Evolutionary conservation across 2,329 filamentous ascomycete genomes (phyloP).

Genomic region (Nemania sp.): DNA sequence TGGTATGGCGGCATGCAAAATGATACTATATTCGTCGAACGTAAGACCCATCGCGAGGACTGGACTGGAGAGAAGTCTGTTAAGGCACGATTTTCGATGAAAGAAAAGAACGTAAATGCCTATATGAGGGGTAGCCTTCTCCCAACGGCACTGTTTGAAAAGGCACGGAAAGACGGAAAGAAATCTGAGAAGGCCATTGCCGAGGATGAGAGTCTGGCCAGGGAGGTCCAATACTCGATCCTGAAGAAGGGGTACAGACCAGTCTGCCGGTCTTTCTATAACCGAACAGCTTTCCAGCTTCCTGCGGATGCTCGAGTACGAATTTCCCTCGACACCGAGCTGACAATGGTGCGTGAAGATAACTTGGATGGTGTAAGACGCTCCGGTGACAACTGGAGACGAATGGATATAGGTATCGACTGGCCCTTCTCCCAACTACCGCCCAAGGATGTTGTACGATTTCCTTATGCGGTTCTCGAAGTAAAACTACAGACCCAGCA

Average conservation of each 20-base stretch:
- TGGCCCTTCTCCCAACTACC: slow-evolving; percentile 93
- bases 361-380: slow-evolving; percentile 85
- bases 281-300: slow-evolving; percentile 96
- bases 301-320: slow-evolving; percentile 95
- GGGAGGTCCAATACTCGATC: slow-evolving; percentile 93
- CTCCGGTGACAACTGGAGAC: slow-evolving; percentile 90
- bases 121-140: slow-evolving; percentile 88
- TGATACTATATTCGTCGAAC: slow-evolving; percentile 95
- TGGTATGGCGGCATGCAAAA: slow-evolving; percentile 98
- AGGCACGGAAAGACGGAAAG: slow-evolving; percentile 94
- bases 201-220: slow-evolving; percentile 88
- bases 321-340: slow-evolving; percentile 95
- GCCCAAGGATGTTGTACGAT: slow-evolving; percentile 84
- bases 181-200: slow-evolving; percentile 92
- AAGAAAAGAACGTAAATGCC: slow-evolving; percentile 97
- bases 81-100: slow-evolving; percentile 93
- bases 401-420: slow-evolving; percentile 97
- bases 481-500: slow-evolving; percentile 98
- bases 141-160: slow-evolving; percentile 92
- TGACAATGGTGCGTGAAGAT: slow-evolving; percentile 95
- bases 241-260: slow-evolving; percentile 88
- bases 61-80: slow-evolving; percentile 99
- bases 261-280: slow-evolving; percentile 96
- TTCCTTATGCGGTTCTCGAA: slow-evolving; percentile 95
- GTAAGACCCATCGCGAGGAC: slow-evolving; percentile 98